Evolutionary conservation across 1,284 basidiomycete species (phyloP).

Genomic region (Tylopilus microsporus): DNA sequence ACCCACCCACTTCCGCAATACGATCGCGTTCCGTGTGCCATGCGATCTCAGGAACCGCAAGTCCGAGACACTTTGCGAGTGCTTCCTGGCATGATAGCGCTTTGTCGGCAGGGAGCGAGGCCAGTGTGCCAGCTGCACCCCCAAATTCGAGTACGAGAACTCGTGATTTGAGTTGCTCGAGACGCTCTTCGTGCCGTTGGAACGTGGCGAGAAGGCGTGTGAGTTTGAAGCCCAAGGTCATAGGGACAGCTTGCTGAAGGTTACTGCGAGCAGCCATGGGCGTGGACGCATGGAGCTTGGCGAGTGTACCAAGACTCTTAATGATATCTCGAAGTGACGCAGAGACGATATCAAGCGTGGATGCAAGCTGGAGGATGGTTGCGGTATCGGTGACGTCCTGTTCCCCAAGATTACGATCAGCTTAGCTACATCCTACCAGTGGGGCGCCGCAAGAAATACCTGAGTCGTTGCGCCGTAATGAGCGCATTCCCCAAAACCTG

Average conservation of each 20-base stretch:
- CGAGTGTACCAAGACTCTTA: slow-evolving; percentile 27
- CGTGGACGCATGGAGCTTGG: slow-evolving; percentile 31
- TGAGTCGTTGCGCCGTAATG: slow-evolving; percentile 47
- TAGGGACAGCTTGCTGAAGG: slow-evolving; percentile 44
- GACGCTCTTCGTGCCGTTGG: slow-evolving; percentile 35
- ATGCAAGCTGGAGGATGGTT: slow-evolving; percentile 38
- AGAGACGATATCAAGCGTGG: slow-evolving; percentile 35
- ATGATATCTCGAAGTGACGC: slow-evolving; percentile 29
- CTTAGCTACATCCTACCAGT: not conserved
- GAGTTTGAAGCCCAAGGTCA: slow-evolving; percentile 44
- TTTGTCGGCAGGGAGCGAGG: slow-evolving; percentile 37
- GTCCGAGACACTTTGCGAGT: slow-evolving; percentile 32
- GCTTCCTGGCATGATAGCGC: slow-evolving; percentile 36
- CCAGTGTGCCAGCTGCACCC: slow-evolving; percentile 42
- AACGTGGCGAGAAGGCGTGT: slow-evolving; percentile 42
- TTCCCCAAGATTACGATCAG: not conserved
- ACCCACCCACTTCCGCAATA: slow-evolving; percentile 39
- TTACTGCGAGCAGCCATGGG: slow-evolving; percentile 45
- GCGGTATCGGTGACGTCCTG: slow-evolving; percentile 46
- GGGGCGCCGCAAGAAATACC: slow-evolving; percentile 21
- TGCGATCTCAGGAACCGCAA: slow-evolving; percentile 38
- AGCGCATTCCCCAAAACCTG: slow-evolving; percentile 41
- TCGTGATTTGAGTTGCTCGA: slow-evolving; percentile 34
- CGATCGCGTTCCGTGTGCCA: slow-evolving; percentile 46
- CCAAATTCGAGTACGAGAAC: slow-evolving; percentile 41